Base-by-base conservation (phyloP, 2,329 filamentous ascomycete species). In the Fusarium citri region DNA sequence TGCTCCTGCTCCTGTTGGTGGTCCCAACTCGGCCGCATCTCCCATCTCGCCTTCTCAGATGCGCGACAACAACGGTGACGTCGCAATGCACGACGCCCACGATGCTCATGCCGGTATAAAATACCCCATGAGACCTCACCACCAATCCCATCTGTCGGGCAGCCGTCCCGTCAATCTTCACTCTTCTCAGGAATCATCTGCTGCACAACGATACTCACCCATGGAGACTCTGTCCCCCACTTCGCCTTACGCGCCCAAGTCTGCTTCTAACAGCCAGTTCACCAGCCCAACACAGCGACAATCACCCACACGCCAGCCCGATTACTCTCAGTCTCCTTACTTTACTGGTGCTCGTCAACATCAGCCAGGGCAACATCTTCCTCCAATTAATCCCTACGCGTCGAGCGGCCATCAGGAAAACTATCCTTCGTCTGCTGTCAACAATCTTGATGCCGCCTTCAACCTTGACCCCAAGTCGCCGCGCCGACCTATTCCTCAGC, bases 131-230 rank as follows among this genome's bases (percentile, higher is more conserved):
- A 89, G 93, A 72, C 89, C 93, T 45, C 89, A 89, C 79, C 92
- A 94, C 78, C 91, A 94, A 78, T 89, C 94, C 76, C 90, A 95
- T 73, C 84, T 88, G 64, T 89, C 87, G 28, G 80, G 80, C 58
- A 78, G 82, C 71, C 81, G 81, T 71, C 71, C 83, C 43, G 74
- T 89, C 64, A 93, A 88, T 67, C 88, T 94, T 74, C 91, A 95
- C 79, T 92, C 91, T 48, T 84, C 91, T 53, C 90, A 79, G 59
- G 80, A 90, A 76, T 90, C 92, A 63, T 96, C 94, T 45, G 87
- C 93, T 53, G 93, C 94, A 64, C 93, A 97, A 79, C 90, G 94
- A 78, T 98, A 98, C 82, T 98, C 95, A 48, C 96, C 95, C 69
- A 98, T 98, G 94, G 95, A 97, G 79, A 88, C 89, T 18, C 84